These are phyloP conservation scores for Bjerkandera adusta DNA, from an alignment of 1,284 basidiomycete species.

Conservation along the genomic window DNA sequence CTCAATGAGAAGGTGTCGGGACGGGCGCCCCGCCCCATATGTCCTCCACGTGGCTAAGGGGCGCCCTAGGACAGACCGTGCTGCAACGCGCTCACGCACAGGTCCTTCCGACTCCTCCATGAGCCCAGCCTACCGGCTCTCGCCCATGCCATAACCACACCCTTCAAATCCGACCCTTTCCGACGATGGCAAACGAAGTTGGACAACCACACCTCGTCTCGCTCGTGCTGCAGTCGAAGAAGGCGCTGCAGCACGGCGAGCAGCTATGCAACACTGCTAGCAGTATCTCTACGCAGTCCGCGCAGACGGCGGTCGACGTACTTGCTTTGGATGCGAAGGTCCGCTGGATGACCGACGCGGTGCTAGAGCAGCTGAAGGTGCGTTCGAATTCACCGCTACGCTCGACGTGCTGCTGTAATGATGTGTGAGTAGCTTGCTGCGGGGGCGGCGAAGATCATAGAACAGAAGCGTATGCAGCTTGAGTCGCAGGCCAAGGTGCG, in stretches of 20 bases:
- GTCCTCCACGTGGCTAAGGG: too few species aligned
- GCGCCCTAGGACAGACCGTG: too few species aligned
- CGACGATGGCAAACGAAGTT: constrained; percentile 9
- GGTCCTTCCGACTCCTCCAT: too few species aligned
- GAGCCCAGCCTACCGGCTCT: too few species aligned
- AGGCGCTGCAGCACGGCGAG: constrained; percentile 73
- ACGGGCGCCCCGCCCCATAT: too few species aligned
- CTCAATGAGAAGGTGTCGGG: too few species aligned
- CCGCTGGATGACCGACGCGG: constrained; percentile 68
- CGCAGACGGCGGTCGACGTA: constrained; percentile 62
- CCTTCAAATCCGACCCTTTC: too few species aligned
- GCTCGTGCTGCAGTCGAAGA: constrained; percentile 77
- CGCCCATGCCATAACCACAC: too few species aligned
- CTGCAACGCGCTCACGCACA: too few species aligned
- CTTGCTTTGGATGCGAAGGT: constrained; percentile 76
- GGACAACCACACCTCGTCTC: constrained; percentile 53
- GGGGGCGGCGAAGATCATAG: constrained; percentile 67
- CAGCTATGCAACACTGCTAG: constrained; percentile 68
- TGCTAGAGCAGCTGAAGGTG: constrained; percentile 74
- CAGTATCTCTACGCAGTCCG: constrained; percentile 55
- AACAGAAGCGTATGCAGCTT: constrained; percentile 61
- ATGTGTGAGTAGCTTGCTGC: constrained; percentile 54
- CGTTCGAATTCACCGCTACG: constrained; percentile 10
- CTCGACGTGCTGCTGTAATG: constrained; percentile 1
- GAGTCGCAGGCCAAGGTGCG: constrained; percentile 60